Evolutionary conservation across 768 basidiomycete genomes (phyloP), one percentile per base, ranked within the genome.

Genomic region (Cystofilobasidium ferigula): DNA sequence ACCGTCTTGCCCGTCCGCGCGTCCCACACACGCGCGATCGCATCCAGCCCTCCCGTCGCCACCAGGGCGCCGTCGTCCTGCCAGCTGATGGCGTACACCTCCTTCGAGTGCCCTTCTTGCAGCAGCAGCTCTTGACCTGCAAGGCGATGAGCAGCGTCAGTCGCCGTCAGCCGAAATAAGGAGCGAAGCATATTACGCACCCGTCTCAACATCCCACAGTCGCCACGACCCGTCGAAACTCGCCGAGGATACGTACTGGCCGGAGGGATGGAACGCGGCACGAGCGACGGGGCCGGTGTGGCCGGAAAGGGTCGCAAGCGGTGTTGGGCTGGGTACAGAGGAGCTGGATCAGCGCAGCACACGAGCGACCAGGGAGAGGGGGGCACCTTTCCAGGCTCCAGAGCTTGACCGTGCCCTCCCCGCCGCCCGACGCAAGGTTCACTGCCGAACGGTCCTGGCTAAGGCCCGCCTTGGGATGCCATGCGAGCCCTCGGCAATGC

Each of bases 181-280:
- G 62, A 30, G 30, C 3, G 54, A 32, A 9, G 13, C 40, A 42
- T 45, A 9, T 20, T 9, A 47, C 75, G 84, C 85, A 1, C 84
- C 79, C 0, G 85, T 88, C 60, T 81, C 80, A 18, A 91, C 86
- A 76, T 99, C 94, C 95, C 95, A 99, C 61, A 98, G 76, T 51
- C 95, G 80, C 95, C 95, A 99, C 32, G 94, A 89, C 20, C 89
- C 94, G 76, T 99, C 95, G 71, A 93, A 98, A 69, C 89, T 90
- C 0, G 95, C 93, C 68, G 90, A 93, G 1, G 88, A 93, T 34
- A 95, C 83, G 74, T 93, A 98, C 53, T 86, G 78, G 1, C 95
- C 95, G 0, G 91, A 94, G 1, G 95, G 93, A 76, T 99, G 95
- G 77, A 98, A 99, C 0, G 88, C 89, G 26, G 97, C 87, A 20